Evolutionary conservation across 805 yeast species (phyloP).

Genomic region (Lachancea quebecensis): DNA sequence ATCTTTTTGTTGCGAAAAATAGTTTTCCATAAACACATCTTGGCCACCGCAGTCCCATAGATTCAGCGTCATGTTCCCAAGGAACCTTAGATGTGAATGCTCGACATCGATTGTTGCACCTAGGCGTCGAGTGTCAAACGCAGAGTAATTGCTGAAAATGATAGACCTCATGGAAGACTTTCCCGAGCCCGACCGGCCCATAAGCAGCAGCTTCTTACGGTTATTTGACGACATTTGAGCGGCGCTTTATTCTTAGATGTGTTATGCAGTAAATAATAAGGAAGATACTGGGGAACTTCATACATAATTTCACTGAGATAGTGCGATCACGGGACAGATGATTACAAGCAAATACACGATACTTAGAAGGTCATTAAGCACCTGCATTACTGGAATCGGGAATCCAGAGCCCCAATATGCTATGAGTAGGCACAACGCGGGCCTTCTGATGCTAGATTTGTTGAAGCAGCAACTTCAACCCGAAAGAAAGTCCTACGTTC

Average conservation of each 20-base stretch:
- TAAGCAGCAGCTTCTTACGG: constrained; percentile 57
- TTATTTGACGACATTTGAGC: constrained; percentile 26
- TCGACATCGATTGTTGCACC: constrained; percentile 99
- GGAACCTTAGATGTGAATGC: constrained; percentile 84
- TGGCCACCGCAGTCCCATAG: constrained; percentile 99
- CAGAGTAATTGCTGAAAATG: constrained; percentile 91
- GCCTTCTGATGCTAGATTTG: constrained; percentile 48
- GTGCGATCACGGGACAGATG: constrained; percentile 4
- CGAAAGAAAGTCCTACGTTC: constrained; percentile 8
- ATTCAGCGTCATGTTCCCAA: constrained; percentile 92
- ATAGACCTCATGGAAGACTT: constrained; percentile 96
- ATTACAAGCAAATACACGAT: neutral
- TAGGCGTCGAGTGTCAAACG: constrained; percentile 87
- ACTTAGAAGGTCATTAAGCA: neutral
- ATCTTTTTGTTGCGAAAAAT: constrained; percentile 78
- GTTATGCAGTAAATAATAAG: too few relatives aligned
- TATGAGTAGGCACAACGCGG: constrained; percentile 72
- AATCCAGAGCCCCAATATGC: constrained; percentile 62
- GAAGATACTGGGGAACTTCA: too few relatives aligned
- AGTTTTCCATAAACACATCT: constrained; percentile 92
- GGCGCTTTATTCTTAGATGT: too few relatives aligned
- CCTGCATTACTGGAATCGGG: constrained; percentile 44
- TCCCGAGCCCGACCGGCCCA: constrained; percentile 96
- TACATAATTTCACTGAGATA: neutral
- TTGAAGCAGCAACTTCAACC: constrained; percentile 21